Evolutionary conservation across 2,329 filamentous ascomycete species (phyloP), one percentile per base, ranked within the genome.

Genomic region (Raffaelea albimanens): DNA sequence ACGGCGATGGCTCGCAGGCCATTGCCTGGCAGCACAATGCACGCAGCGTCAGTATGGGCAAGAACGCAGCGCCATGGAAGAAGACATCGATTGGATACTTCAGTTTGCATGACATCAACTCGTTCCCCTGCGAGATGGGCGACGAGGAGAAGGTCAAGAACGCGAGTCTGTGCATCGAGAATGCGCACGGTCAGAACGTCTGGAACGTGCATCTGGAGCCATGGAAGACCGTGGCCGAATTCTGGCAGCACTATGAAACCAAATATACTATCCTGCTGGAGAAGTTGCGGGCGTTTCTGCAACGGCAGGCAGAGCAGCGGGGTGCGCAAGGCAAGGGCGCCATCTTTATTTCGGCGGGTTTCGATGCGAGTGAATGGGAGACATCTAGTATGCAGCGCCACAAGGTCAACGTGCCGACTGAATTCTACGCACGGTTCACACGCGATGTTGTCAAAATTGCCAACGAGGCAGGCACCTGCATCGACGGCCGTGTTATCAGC

Each of bases 101-200:
- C 64, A 96, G 90, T 62, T 64, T 98, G 40, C 93, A 98, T 63
- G 93, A 98, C 60, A 96, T 98, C 68, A 97, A 98, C 65, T 97
- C 91, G 0, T 98, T 94, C 59, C 93, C 94, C 0, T 98, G 93
- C 62, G 93, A 98, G 63, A 79, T 77, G 61, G 93, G 91, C n/a
- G 91, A 97, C 52, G 80, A 85, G 49, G 87, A 93, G 20, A 97
- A 97, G 65, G 83, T 97, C 45, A 87, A 85, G 60, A 95, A 91
- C 57, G 93, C 94, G 2, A 96, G 90, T 67, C 68, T 96, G 22
- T 97, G 94, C 62, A 83, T 98, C 53, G 90, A 97, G 51, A 90
- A 90, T 58, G 89, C 91, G 0, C 93, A 98, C 61, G 85, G 87
- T 1, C 93, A 98, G 63, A 91, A 81, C 9, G 81, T 97, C 45